These are phyloP conservation scores for Silybum marianum DNA, from an alignment of 129 eudicot species.

Conservation along the genomic window DNA sequence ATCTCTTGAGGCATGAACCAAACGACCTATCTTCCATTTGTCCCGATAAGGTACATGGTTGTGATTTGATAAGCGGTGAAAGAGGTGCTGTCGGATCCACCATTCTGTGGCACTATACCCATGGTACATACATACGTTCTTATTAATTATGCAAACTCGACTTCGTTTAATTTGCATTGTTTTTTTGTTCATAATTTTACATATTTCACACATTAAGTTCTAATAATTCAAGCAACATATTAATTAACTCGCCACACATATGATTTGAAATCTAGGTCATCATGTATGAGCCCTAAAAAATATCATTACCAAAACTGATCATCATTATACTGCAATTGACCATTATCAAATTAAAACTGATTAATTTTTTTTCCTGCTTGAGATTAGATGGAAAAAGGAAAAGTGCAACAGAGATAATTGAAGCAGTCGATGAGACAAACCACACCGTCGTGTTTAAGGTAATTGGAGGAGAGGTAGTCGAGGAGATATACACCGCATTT, in stretches of 20 bases:
- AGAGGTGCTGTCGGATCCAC: conserved; percentile 34
- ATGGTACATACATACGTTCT: conserved; percentile 29
- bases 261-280: too few relatives aligned
- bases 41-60: conserved; percentile 30
- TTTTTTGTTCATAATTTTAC: too few relatives aligned
- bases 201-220: too few relatives aligned
- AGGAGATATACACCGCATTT: conserved; percentile 28
- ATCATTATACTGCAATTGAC: too few relatives aligned
- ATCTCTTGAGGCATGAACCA: conserved; percentile 29
- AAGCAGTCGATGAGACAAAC: conserved; percentile 35
- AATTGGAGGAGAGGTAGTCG: conserved; percentile 29
- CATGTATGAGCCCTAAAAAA: too few relatives aligned
- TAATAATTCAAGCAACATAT: too few relatives aligned
- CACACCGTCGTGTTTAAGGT: conserved; percentile 23
- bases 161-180: background rate
- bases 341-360: too few relatives aligned
- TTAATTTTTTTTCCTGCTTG: background rate
- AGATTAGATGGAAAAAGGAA: conserved; percentile 34
- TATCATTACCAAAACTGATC: too few relatives aligned
- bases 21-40: conserved; percentile 16
- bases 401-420: conserved; percentile 21
- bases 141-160: background rate
- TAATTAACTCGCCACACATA: too few relatives aligned
- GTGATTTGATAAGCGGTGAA: conserved; percentile 32
- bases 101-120: conserved; percentile 31